Percentiles rank a stretch among this genome's conserved stretches.
Conservation (phyloP, 192 early-diverging fungal species). For the Lunasporangiospora selenospora region DNA sequence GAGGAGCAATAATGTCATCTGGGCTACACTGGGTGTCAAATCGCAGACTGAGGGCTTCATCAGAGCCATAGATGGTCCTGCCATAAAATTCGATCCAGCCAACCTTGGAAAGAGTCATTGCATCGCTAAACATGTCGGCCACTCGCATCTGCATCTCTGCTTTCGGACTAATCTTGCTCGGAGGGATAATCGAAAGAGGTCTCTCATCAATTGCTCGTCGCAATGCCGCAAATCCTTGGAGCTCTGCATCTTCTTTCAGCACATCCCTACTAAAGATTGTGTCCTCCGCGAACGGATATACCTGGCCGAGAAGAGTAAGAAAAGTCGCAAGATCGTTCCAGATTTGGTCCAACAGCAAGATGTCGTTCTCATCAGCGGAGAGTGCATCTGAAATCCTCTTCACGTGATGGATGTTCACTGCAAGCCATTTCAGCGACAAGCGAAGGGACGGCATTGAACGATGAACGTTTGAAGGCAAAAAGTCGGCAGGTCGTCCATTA, state of each 20-base stretch:
- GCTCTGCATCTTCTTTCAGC: conserved; percentile 51
- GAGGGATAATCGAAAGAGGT: conserved; percentile 41
- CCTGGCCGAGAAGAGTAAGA: conserved; percentile 17
- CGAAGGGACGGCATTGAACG: conserved; percentile 36
- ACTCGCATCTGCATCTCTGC: conserved; percentile 47
- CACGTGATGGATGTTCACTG: conserved; percentile 42
- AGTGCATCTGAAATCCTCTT: conserved; percentile 39
- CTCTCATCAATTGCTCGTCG: conserved; percentile 42
- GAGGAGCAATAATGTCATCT: no score
- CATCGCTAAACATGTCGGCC: conserved; percentile 46
- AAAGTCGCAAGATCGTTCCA: conserved; percentile 17
- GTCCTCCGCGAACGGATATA: conserved; percentile 27
- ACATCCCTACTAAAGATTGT: conserved; percentile 44
- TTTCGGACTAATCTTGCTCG: conserved; percentile 43
- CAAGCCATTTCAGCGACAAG: conserved; percentile 39
- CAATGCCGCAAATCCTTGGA: conserved; percentile 49
- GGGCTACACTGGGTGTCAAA: conserved; percentile 22
- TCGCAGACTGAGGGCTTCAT: conserved; percentile 16
- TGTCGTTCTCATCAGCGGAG: conserved; percentile 12
- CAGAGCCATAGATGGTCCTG: neutral
- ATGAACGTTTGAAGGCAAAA: conserved; percentile 41
- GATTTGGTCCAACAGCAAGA: conserved; percentile 22
- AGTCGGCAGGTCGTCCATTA: conserved; percentile 28
- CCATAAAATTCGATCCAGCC: conserved; percentile 36
- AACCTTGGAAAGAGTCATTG: conserved; percentile 17